phyloP scores from a whole-genome alignment of 1,284 basidiomycete species.

The Porogramme epimiltina region DNA sequence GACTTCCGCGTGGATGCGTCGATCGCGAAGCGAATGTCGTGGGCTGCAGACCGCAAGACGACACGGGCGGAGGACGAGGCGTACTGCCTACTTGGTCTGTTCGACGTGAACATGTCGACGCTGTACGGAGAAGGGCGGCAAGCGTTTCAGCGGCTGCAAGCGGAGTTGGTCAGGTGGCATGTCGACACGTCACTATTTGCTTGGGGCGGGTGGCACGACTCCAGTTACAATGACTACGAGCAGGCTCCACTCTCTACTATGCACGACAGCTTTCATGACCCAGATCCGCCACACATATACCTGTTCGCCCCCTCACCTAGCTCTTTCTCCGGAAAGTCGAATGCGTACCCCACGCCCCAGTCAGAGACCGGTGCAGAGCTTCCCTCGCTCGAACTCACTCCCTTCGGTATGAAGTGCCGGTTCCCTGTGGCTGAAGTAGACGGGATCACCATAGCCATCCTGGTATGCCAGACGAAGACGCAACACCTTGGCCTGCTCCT shows the following conservation, averaged over 20 bases:
- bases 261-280: no score
- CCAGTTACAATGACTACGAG: no score
- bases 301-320: no score
- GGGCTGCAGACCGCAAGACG: neutral
- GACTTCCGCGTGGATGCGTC: neutral
- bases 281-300: no score
- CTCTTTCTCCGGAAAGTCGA: no score
- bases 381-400: neutral
- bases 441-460: neutral
- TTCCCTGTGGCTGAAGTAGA: neutral
- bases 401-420: neutral
- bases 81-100: neutral
- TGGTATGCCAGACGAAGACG: neutral
- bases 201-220: no score
- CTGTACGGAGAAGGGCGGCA: constrained; percentile 1
- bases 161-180: neutral
- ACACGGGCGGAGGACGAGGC: neutral
- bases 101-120: neutral
- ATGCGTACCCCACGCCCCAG: no score
- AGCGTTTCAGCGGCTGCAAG: neutral
- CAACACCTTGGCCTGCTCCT: no score
- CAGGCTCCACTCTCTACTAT: no score
- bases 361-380: neutral
- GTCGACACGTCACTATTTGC: no score
- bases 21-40: neutral